Percentiles rank a stretch among this genome's conserved stretches.
Conservation (phyloP, 2,329 filamentous ascomycete genomes). For the Colletotrichum sp. region DNA sequence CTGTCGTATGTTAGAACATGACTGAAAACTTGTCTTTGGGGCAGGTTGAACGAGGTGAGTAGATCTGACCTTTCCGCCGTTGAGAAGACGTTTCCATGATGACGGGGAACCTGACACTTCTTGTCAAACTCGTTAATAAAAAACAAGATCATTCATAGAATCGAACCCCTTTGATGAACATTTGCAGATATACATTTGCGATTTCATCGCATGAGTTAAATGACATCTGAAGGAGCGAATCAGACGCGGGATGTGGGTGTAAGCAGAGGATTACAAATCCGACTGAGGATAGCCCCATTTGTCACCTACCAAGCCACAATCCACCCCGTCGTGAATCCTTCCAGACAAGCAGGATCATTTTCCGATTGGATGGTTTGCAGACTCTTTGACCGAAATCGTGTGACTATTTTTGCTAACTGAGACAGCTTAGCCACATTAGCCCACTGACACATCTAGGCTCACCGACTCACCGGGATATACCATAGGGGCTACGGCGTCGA, state of each 20-base stretch:
- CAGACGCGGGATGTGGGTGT: not conserved
- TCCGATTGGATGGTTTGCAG: not conserved
- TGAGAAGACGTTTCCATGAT: conserved; percentile 32
- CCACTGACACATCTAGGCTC: not conserved
- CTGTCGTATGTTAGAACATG: conserved; percentile 24
- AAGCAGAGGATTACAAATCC: not conserved
- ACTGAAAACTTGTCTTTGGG: not conserved
- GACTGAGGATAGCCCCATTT: not conserved
- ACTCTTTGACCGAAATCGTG: not conserved
- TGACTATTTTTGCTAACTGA: not conserved
- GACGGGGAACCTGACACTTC: not conserved
- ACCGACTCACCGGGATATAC: not conserved
- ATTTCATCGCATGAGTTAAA: not conserved
- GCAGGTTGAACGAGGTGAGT: not conserved
- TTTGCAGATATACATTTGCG: not conserved
- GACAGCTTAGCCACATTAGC: not conserved
- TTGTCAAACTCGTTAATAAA: not conserved
- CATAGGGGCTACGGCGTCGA: not conserved
- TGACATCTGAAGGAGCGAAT: not conserved
- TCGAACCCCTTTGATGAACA: not conserved
- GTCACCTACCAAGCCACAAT: not conserved
- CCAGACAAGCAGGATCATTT: not conserved
- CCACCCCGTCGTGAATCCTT: not conserved
- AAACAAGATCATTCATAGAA: not conserved
- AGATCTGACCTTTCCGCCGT: conserved; percentile 25